Evolutionary conservation across 2,329 filamentous ascomycete genomes (phyloP).

Genomic region (Calycina herbarum): DNA sequence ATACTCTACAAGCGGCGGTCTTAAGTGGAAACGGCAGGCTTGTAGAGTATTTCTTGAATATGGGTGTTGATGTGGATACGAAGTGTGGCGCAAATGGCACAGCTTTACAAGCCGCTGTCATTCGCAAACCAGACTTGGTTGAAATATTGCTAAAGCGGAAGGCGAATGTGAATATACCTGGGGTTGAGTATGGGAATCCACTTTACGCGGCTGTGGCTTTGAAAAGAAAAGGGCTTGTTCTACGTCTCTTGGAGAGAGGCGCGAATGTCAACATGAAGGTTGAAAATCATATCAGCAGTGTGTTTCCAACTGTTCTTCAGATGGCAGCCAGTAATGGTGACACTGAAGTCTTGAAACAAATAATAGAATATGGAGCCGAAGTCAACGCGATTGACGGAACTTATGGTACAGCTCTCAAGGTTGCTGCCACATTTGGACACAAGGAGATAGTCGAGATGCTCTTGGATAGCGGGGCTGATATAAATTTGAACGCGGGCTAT

Average conservation of each 20-base stretch:
- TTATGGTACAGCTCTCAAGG: slow-evolving; percentile 11
- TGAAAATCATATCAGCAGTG: neutral
- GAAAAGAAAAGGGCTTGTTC: slow-evolving; percentile 1
- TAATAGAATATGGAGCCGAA: slow-evolving; percentile 18
- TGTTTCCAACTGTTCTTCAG: slow-evolving; percentile 9
- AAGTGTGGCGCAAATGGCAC: slow-evolving; percentile 15
- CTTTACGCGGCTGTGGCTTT: slow-evolving; percentile 21
- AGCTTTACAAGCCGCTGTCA: slow-evolving; percentile 18
- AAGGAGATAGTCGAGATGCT: slow-evolving; percentile 13
- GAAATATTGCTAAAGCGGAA: slow-evolving; percentile 17
- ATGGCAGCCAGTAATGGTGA: slow-evolving; percentile 6
- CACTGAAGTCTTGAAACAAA: slow-evolving; percentile 4
- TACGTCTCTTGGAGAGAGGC: slow-evolving; percentile 13
- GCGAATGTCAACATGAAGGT: slow-evolving; percentile 18
- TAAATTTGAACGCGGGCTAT: neutral
- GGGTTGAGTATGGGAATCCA: slow-evolving; percentile 16
- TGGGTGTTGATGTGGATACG: slow-evolving; percentile 20
- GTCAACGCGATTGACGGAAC: neutral
- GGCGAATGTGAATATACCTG: slow-evolving; percentile 18
- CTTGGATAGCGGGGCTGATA: slow-evolving; percentile 15
- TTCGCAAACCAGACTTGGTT: neutral
- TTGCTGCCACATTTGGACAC: slow-evolving; percentile 8
- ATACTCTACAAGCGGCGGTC: slow-evolving; percentile 13
- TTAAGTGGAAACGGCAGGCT: slow-evolving; percentile 1
- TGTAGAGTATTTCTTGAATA: slow-evolving; percentile 13